Evolutionary conservation across 1,139 yeast genomes (phyloP).

Genomic region (Starmera stellimalicola): DNA sequence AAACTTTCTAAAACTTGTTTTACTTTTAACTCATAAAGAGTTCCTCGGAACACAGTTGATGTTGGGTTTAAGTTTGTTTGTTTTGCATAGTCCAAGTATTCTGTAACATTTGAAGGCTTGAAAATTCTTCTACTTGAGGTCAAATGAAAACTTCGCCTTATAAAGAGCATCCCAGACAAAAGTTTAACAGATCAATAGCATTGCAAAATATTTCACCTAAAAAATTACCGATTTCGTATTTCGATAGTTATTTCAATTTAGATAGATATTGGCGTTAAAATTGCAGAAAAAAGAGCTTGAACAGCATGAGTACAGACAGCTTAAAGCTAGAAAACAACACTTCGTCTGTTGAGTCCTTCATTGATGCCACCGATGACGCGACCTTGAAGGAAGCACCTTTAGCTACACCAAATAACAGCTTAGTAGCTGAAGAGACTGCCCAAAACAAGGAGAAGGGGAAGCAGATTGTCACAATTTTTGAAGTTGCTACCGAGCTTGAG

Average conservation of each 20-base stretch:
- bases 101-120: neutral
- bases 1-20: slow-evolving; percentile 37
- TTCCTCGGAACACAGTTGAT: slow-evolving; percentile 56
- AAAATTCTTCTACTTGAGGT: too few relatives aligned
- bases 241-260: too few relatives aligned
- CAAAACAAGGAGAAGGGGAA: slow-evolving; percentile 3
- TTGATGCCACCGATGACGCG: slow-evolving; percentile 2
- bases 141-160: too few relatives aligned
- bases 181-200: too few relatives aligned
- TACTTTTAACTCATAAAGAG: slow-evolving; percentile 55
- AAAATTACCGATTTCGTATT: too few relatives aligned
- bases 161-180: too few relatives aligned
- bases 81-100: slow-evolving; percentile 25
- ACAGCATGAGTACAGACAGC: too few relatives aligned
- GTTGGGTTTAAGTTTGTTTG: slow-evolving; percentile 20
- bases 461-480: slow-evolving; percentile 35
- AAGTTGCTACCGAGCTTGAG: slow-evolving; percentile 43
- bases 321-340: neutral
- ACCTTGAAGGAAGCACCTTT: slow-evolving; percentile 7
- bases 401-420: slow-evolving; percentile 7
- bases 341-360: slow-evolving; percentile 1
- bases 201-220: too few relatives aligned
- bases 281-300: too few relatives aligned
- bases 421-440: slow-evolving; percentile 2
- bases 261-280: too few relatives aligned